Percentiles rank a stretch among this genome's conserved stretches.
Conservation (phyloP, 257 asterid genomes). For the Euphrasia confusa region DNA sequence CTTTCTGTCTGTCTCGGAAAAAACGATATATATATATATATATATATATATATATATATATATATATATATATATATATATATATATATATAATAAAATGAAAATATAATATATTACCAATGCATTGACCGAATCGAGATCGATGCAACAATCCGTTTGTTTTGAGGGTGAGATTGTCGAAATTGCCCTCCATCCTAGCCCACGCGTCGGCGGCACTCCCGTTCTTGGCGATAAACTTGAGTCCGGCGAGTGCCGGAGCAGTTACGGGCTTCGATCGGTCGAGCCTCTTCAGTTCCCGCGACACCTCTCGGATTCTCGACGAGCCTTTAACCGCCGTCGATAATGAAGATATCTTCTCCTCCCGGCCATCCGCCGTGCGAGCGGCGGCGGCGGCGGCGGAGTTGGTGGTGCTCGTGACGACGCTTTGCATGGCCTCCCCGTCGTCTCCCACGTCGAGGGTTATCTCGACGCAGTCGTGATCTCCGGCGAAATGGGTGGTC, state of each 20-base stretch:
- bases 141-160: slow-evolving; percentile 58
- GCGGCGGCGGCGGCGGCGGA: too few relatives aligned
- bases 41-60: too few relatives aligned
- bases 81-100: too few relatives aligned
- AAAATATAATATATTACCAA: too few relatives aligned
- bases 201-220: slow-evolving; percentile 58
- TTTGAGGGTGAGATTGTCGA: slow-evolving; percentile 43
- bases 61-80: too few relatives aligned
- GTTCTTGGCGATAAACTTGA: slow-evolving; percentile 69
- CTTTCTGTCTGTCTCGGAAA: too few relatives aligned
- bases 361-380: slow-evolving; percentile 65
- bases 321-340: slow-evolving; percentile 57
- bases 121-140: slow-evolving; percentile 68
- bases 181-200: slow-evolving; percentile 64
- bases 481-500: slow-evolving; percentile 52
- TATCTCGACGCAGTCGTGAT: slow-evolving; percentile 31
- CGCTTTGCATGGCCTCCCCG: slow-evolving; percentile 87
- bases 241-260: slow-evolving; percentile 74
- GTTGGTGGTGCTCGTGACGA: slow-evolving; percentile 18
- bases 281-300: slow-evolving; percentile 57
- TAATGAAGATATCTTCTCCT: slow-evolving; percentile 37
- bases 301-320: slow-evolving; percentile 49
- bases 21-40: too few relatives aligned
- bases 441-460: slow-evolving; percentile 73
- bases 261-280: slow-evolving; percentile 57